phyloP scores from a whole-genome alignment of 1,284 basidiomycete species.

The Ustilago curta region DNA sequence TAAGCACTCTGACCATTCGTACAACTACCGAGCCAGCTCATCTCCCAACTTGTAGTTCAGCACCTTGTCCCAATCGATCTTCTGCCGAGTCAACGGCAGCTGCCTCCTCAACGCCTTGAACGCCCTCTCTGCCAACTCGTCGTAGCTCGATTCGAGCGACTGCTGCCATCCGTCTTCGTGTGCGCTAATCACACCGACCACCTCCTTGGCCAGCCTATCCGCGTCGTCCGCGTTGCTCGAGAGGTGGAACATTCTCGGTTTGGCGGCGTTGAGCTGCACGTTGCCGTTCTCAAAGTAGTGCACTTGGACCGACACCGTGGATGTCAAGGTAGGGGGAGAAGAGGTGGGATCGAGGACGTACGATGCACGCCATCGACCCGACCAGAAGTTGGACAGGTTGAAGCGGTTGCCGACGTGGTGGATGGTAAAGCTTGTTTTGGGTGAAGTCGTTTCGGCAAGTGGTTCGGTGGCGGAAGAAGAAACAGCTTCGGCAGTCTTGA shows the following conservation, averaged over 20 bases:
- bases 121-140: constrained; percentile 58
- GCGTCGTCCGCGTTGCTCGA: constrained; percentile 13
- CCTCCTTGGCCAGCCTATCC: constrained; percentile 24
- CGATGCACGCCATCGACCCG: constrained; percentile 63
- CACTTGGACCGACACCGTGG: constrained; percentile 51
- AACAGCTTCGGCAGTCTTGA: constrained; percentile 22
- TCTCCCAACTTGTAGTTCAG: constrained; percentile 59
- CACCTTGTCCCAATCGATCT: constrained; percentile 69
- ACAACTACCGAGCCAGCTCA: constrained; percentile 33
- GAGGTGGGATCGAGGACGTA: constrained; percentile 46
- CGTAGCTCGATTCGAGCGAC: constrained; percentile 43
- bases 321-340: constrained; percentile 10
- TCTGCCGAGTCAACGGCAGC: constrained; percentile 66
- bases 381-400: constrained; percentile 68
- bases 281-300: constrained; percentile 70
- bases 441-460: background rate
- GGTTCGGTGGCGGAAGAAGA: constrained; percentile 4
- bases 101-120: constrained; percentile 64
- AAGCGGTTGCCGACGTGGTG: constrained; percentile 66
- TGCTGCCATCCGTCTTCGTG: constrained; percentile 63
- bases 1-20: no score
- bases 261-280: constrained; percentile 60
- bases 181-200: constrained; percentile 46
- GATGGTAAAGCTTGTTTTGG: constrained; percentile 42
- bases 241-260: constrained; percentile 32